Evolutionary conservation across 169 alveolate genomes (phyloP), one percentile per base, ranked within the genome.

Genomic region (Cryptosporidium ubiquitum): DNA sequence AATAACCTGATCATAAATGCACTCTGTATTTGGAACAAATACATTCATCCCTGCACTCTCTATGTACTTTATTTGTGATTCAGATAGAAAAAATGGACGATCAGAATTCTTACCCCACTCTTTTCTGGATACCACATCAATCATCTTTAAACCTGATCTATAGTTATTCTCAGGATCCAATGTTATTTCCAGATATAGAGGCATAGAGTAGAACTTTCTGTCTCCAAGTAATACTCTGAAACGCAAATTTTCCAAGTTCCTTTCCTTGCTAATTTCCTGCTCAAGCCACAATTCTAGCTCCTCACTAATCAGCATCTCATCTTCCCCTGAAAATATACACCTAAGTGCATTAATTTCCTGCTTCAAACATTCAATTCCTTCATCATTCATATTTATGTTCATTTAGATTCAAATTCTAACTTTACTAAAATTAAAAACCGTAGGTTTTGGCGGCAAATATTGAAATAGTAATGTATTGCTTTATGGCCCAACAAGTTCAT

Each of bases 401-500:
- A 26, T 37, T 33, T 18, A 0, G 9, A 18, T 20, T 58, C 39
- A 66, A 66, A n/a, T 66, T n/a, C 49, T n/a, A 31, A 66, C 29
- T 20, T 10, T 31, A 31, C 29, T 7, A 4, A 14, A 10, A 4
- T 10, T 14, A 47, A 47, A 66, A 66, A 33, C 10, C 7, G 6
- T 12, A 7, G 12, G 10, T 33, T 66, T 33, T 9, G 51, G 52
- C 37, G 66, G 35, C 14, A 55, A 55, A n/a, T 6, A 14, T 23
- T 3, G 2, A 1, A 20, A 55, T 55, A 23, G 10, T 55, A n/a
- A 37, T 64, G 47, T 5, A 18, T 4, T n/a, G 35, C 10, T 5
- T 39, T 79, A 79, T 9, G 89, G 89, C 20, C 79, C 89, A 29
- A 66, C 71, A 10, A 79, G 35, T 29, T 79, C 89, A 42, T 79